phyloP scores from a whole-genome alignment of 441 rosid genomes.

The Gossypium armourianum region DNA sequence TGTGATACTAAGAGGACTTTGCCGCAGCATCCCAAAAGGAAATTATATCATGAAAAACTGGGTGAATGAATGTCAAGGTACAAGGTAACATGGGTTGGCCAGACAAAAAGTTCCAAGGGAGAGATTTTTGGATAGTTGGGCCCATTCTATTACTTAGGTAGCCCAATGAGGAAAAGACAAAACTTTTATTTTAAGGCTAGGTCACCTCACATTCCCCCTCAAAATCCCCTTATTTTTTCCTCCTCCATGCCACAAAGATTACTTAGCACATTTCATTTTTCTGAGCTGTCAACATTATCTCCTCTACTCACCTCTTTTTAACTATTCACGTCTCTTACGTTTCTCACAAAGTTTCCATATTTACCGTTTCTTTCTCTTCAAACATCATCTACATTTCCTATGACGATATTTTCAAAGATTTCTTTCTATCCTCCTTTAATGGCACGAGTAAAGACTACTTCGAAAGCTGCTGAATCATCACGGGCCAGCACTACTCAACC shows the following conservation, averaged over 20 bases:
- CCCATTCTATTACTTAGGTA: background rate
- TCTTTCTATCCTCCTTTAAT: background rate
- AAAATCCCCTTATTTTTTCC: background rate
- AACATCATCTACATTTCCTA: background rate
- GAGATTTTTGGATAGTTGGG: background rate
- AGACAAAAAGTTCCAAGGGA: background rate
- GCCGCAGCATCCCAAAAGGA: background rate
- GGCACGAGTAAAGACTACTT: background rate
- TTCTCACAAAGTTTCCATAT: background rate
- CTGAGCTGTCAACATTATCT: background rate
- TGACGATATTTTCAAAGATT: too few relatives aligned
- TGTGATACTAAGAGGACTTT: background rate
- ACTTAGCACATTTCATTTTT: too few relatives aligned
- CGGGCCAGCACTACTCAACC: background rate
- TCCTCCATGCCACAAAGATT: background rate
- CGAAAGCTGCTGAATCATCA: too few relatives aligned
- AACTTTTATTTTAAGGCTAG: background rate
- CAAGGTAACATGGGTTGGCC: background rate
- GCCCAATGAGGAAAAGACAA: background rate
- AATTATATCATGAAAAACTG: background rate
- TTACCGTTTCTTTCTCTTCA: background rate
- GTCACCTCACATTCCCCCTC: background rate
- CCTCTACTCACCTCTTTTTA: background rate
- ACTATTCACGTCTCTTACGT: background rate
- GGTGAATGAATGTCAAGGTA: background rate